Conservation (phyloP, 139 green algal genomes). For the Asterochloris sp. region DNA sequence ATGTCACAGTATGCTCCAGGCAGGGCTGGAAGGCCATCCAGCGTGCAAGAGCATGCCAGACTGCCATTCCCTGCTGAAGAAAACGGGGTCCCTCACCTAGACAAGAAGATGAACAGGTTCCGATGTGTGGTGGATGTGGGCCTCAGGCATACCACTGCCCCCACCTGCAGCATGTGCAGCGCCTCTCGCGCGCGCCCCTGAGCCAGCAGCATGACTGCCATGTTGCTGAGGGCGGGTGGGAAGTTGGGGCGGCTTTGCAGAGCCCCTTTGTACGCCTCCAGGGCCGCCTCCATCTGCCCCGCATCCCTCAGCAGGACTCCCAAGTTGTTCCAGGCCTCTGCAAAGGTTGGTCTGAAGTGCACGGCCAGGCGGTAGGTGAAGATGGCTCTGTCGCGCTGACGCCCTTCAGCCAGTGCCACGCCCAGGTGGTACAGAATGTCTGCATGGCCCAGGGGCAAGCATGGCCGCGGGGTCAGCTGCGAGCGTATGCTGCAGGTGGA, state of each 20-base stretch:
- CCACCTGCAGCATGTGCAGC: slow-evolving; percentile 63
- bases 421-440: slow-evolving; percentile 96
- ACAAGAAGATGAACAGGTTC: no score
- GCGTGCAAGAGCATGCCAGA: no score
- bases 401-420: slow-evolving; percentile 69
- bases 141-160: neutral
- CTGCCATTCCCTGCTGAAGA: no score
- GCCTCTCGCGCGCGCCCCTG: slow-evolving; percentile 74
- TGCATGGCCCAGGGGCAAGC: slow-evolving; percentile 53
- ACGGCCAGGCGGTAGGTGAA: slow-evolving; percentile 90
- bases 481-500: slow-evolving; percentile 10
- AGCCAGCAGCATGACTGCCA: slow-evolving; percentile 89
- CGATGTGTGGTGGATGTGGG: neutral
- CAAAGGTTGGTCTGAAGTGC: slow-evolving; percentile 67
- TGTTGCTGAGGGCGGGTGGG: slow-evolving; percentile 84
- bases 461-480: slow-evolving; percentile 70
- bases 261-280: slow-evolving; percentile 51
- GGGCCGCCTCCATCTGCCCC: slow-evolving; percentile 70
- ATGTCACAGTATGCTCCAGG: neutral
- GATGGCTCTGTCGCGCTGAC: slow-evolving; percentile 71
- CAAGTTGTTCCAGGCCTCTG: slow-evolving; percentile 93
- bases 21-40: neutral
- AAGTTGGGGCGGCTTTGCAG: slow-evolving; percentile 46
- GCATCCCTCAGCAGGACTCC: slow-evolving; percentile 66
- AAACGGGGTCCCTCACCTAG: no score